These are phyloP conservation scores for Sesbania bispinosa DNA, from an alignment of 306 rosid genomes.

Conservation along the genomic window DNA sequence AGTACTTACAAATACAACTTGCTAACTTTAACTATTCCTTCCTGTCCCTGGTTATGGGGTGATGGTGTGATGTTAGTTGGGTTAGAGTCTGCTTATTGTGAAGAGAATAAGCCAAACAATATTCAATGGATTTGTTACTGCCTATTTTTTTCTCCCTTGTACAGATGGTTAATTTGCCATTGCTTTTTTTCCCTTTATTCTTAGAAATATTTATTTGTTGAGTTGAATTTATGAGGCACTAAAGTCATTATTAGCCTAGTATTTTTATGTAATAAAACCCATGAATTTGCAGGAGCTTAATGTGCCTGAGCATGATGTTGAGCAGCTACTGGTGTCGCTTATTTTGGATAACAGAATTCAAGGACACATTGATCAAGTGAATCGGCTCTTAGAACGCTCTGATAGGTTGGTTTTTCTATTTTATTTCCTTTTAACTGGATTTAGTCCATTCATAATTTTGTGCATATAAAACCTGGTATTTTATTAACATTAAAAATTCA, in stretches of 20 bases:
- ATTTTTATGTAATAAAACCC: conserved; percentile 9
- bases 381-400: conserved; percentile 88
- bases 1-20: not conserved
- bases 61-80: conserved; percentile 2
- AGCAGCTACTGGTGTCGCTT: conserved; percentile 60
- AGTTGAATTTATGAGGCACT: not conserved
- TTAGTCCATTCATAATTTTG: not conserved
- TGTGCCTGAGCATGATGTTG: conserved; percentile 64
- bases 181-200: not conserved
- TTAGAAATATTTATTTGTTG: not conserved
- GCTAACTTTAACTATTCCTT: not conserved
- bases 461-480: not conserved
- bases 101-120: conserved; percentile 9
- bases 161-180: not conserved
- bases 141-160: not conserved
- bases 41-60: not conserved
- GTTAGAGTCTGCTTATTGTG: conserved; percentile 13
- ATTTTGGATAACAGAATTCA: conserved; percentile 93
- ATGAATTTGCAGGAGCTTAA: conserved; percentile 48
- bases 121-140: not conserved
- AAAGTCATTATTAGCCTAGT: not conserved
- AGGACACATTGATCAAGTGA: conserved; percentile 97
- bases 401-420: conserved; percentile 50
- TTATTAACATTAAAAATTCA: conserved; percentile 18
- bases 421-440: not conserved